Evolutionary conservation across 2,329 filamentous ascomycete species (phyloP), one percentile per base, ranked within the genome.

Genomic region (Stylonectria norvegica): DNA sequence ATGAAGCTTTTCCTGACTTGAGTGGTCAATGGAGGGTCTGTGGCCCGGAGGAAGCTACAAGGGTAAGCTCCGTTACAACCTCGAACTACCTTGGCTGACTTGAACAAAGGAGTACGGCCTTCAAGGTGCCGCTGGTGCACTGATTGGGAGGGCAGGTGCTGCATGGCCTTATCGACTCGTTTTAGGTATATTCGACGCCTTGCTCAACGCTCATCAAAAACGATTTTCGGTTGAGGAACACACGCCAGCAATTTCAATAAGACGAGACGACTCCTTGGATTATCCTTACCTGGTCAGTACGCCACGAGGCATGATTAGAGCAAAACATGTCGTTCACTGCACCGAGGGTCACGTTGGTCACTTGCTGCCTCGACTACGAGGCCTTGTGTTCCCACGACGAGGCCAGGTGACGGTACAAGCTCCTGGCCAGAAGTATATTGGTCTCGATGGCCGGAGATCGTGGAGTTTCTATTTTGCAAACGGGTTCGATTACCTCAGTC

Each of bases 341-440:
- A 72, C 68, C 3, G 71, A 72, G 37, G 68, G 54, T 1, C 62
- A 66, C 39, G 57, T 60, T 3, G 64, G 62, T 0, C 67, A 72
- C 44, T 58, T 73, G 4, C 49, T 72, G 2, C 69, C 70, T 0
- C 41, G 40, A 0, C 49, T 72, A 2, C 53, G 61, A 3, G 67
- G 68, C 1, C 52, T 48, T 2, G 33, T 71, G 7, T 64, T 58
- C 31, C 67, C 68, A 0, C 55, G 65, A 14, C 62, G 67, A 22
- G 67, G 65, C 1, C 63, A 64, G 4, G 72, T 73, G 69, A 66
- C 66, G 3, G 63, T 65, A 4, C 69, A 71, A 43, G 53, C 57
- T 18, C 56, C 63, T 27, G 56, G 36, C 10, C 38, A 45, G 0
- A 19, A 17, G 8, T 18, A 18, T 0, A 43, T 53, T 2, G 42